A percentile compares a stretch with the other conserved stretches of the same genome.
Conservation (phyloP, 78 protist species). For the Mantamonas sphyraenae region DNA sequence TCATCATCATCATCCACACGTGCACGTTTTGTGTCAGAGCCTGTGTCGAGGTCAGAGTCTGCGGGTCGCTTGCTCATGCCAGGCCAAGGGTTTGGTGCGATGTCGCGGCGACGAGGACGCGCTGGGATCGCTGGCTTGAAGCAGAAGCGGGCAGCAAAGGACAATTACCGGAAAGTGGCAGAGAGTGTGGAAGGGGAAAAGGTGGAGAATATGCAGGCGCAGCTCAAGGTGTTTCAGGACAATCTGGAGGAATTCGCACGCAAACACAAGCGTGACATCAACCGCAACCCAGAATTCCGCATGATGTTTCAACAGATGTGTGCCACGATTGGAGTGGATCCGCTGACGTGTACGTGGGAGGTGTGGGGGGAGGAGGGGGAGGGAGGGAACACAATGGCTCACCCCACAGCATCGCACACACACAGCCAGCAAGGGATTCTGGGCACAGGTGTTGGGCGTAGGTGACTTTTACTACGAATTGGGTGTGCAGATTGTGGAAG, state of each 20-base stretch:
- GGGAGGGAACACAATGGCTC: too few species aligned
- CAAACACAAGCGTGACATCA: constrained; percentile 64
- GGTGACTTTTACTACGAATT: constrained; percentile 92
- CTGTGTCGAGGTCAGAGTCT: too few species aligned
- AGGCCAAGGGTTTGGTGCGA: too few species aligned
- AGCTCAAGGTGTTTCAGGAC: constrained; percentile 44
- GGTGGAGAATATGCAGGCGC: constrained; percentile 40
- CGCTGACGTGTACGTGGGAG: constrained; percentile 64
- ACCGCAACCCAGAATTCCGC: constrained; percentile 78
- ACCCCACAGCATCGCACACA: too few species aligned
- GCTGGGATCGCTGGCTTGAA: constrained; percentile 6
- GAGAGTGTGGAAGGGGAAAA: constrained; percentile 39
- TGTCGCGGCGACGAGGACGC: not conserved
- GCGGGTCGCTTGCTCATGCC: too few species aligned
- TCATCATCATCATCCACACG: too few species aligned
- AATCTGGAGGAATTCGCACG: constrained; percentile 78
- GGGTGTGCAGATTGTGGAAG: constrained; percentile 81
- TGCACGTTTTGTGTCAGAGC: too few species aligned
- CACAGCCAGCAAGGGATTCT: constrained; percentile 77
- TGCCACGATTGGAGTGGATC: constrained; percentile 83
- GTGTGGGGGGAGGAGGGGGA: too few species aligned
- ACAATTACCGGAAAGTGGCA: constrained; percentile 39
- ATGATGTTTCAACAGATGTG: constrained; percentile 80
- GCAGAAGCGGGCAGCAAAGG: constrained; percentile 19
- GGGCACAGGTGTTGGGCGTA: constrained; percentile 88